phyloP scores from a whole-genome alignment of 805 yeast genomes.

The Cyberlindnera japonica region DNA sequence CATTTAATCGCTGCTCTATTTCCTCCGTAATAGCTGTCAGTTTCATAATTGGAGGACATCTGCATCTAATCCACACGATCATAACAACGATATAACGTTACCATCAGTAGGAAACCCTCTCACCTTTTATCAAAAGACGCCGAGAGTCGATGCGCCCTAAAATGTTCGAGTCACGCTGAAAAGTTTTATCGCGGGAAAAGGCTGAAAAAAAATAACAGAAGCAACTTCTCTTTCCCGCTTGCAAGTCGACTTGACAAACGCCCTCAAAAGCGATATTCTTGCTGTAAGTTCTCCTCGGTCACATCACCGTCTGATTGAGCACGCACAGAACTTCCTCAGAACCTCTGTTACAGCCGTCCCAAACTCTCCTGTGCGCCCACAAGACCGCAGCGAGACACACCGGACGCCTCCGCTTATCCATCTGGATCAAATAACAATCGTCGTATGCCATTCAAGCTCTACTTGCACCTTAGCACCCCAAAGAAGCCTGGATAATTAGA shows the following conservation, averaged over 20 bases:
- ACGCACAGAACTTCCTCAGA: neutral
- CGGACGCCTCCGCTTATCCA: neutral
- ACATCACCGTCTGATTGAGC: too few species aligned
- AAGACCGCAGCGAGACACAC: neutral
- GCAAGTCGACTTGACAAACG: neutral
- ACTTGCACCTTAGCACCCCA: conserved; percentile 18
- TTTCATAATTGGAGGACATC: conserved; percentile 22
- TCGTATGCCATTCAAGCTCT: conserved; percentile 19
- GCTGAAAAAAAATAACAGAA: neutral
- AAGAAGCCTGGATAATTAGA: conserved; percentile 24
- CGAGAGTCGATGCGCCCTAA: neutral
- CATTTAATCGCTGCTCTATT: conserved; percentile 21
- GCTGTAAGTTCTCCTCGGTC: too few species aligned
- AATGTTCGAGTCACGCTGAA: neutral
- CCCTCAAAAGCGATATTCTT: neutral
- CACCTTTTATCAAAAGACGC: too few species aligned
- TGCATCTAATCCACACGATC: too few species aligned
- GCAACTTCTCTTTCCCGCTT: neutral
- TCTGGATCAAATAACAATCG: neutral
- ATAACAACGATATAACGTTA: too few species aligned
- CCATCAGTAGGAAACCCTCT: too few species aligned
- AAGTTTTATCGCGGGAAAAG: neutral
- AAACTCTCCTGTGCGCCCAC: neutral
- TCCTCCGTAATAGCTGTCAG: conserved; percentile 15
- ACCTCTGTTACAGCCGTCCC: neutral